Evolutionary conservation across 1,284 basidiomycete genomes (phyloP), one percentile per base, ranked within the genome.

Genomic region (Meripilus lineatus): DNA sequence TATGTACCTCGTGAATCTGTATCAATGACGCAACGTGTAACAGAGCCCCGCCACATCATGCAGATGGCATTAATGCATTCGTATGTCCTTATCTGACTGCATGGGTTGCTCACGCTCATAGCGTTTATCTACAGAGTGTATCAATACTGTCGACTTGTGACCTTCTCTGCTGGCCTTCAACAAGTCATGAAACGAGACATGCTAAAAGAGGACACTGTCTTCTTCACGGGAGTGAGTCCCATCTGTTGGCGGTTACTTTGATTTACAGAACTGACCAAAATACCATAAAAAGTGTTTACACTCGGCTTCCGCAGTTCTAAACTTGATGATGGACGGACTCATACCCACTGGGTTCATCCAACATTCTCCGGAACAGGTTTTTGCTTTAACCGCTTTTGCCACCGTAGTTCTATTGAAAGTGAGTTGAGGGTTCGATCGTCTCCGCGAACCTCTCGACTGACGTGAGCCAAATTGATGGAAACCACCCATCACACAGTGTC

Each of bases 321-420:
- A 60, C 36, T 50, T 59, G 17, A 58, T 64, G 53, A 51, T 60
- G 13, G 57, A 61, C 17, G 56, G 56, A 38, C 55, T 63, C 32
- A 54, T 58, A 20, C 52, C 58, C 4, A 62, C 56, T 4, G 60
- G 58, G 7, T 59, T 66, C 47, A 55, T 72, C 46, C 58, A 64
- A 4, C 68, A 68, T 44, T 66, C 67, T 11, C 68, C 71, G 5
- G 71, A 73, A 44, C 60, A 65, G 40, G 63, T 70, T 37, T 70
- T 69, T 47, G 58, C 70, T 23, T 64, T 67, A 40, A 59, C 68
- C 6, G 63, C 68, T 2, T 73, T 71, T 44, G 69, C 68, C 0
- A 63, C 65, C 30, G 69, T 61, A 15, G 61, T 66, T 28, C 57
- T 66, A 18, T 48, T 66, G 41, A 64, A 65, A 55, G 61, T 63